Base-by-base conservation (phyloP, 2,329 filamentous ascomycete genomes). In the Aspergillus phoenicis region DNA sequence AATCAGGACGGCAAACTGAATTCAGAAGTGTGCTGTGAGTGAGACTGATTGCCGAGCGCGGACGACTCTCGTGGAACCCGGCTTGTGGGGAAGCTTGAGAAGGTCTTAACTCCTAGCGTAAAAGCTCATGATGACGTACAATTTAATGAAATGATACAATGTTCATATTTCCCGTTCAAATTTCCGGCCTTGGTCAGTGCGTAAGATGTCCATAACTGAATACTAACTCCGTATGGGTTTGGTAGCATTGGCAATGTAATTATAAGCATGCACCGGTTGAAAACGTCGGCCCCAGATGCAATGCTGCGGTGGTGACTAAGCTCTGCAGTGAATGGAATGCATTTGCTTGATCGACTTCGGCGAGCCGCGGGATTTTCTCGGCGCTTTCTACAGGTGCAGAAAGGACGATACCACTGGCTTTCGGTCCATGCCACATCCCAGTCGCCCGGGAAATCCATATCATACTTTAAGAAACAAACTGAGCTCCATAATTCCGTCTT, bases 11-110 rank as follows among this genome's bases (percentile, higher is more conserved):
- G 68, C 68, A 62, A 59, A 61, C 66, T 63, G 67, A 68, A 63
- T 63, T 68, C 56, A 75, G 69, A 65, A 77, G 74, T 70, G 66
- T 72, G 65, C 72, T 77, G 26, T 78, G 67, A 73, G 57, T 62
- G 54, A 59, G 54, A 62, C 62, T 24, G 61, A 60, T 54, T 36
- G 47, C 58, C 48, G 59, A 56, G 60, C 55, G 61, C 36, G 39
- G 43, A 20, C 56, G 30, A 17, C 39, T 45, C 17, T 58, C 52
- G 52, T 38, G 53, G 52, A 43, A 56, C 33, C 53, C n/a, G 20
- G 24, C n/a, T 22, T 47, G 28, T 26, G n/a, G 47, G n/a, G 26
- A 15, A n/a, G 47, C 47, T 26, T 64, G 52, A 54, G 51, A 45
- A 57, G 57, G 58, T 41, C 52, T 52, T 39, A 20, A 54, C 55